Conservation (phyloP, 2,329 filamentous ascomycete species). For the Thelonectria olida region DNA sequence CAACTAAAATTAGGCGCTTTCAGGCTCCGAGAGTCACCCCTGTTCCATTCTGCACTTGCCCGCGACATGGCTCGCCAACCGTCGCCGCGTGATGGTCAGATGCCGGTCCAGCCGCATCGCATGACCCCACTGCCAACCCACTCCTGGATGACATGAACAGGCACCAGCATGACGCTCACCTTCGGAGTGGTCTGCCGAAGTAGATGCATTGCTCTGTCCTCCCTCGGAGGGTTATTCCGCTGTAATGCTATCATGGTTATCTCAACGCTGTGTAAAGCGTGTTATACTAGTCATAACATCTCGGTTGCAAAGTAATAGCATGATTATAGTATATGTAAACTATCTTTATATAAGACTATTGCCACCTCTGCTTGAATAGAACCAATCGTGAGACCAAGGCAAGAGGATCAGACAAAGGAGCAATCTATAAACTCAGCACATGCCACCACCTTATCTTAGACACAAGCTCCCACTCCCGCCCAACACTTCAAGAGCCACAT, state of each 20-base stretch:
- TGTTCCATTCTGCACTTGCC: too few species aligned
- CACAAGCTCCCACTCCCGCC: too few species aligned
- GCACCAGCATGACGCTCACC: not conserved
- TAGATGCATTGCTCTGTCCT: not conserved
- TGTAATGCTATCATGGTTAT: conserved; percentile 4
- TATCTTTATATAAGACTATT: conserved; percentile 13
- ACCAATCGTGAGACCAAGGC: too few species aligned
- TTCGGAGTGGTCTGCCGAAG: not conserved
- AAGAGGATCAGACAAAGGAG: not conserved
- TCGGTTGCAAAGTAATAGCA: conserved; percentile 14
- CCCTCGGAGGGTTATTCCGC: conserved; percentile 4
- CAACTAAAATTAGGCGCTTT: too few species aligned
- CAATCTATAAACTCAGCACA: too few species aligned
- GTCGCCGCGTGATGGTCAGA: conserved; percentile 32
- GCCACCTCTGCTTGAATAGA: not conserved
- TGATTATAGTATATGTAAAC: not conserved
- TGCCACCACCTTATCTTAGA: too few species aligned
- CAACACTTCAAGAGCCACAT: not conserved
- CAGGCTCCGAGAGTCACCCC: too few species aligned
- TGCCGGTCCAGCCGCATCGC: conserved; percentile 27
- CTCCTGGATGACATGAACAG: too few species aligned
- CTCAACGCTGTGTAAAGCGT: not conserved
- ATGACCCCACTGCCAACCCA: not conserved
- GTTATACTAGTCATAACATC: not conserved
- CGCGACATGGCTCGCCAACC: conserved; percentile 33